Conservation (phyloP, 306 rosid genomes). For the Oemleria cerasiformis region DNA sequence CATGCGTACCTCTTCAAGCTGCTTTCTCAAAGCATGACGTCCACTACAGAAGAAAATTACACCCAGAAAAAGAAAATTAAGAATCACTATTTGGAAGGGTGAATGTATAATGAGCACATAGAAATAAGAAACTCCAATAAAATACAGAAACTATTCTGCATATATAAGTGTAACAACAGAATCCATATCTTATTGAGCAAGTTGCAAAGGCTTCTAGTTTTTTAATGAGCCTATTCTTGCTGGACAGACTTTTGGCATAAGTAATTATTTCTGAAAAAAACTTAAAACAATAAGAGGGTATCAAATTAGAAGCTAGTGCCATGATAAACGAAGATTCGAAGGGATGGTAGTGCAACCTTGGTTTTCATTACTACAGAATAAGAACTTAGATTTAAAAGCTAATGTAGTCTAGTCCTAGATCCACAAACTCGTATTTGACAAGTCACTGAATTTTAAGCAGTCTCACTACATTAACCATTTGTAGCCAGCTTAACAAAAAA, state of each 20-base stretch:
- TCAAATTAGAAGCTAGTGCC: no score
- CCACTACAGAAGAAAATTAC: slow-evolving; percentile 54
- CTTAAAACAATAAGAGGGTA: no score
- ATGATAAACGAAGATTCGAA: no score
- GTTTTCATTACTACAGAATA: neutral
- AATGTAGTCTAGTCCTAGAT: neutral
- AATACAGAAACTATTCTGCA: neutral
- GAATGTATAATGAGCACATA: neutral
- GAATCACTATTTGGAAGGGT: slow-evolving; percentile 5
- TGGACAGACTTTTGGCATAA: no score
- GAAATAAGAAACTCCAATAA: neutral
- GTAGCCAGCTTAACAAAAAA: neutral
- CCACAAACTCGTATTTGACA: neutral
- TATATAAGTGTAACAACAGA: neutral
- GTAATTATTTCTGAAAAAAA: neutral
- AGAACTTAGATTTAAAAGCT: neutral
- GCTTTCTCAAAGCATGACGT: slow-evolving; percentile 84
- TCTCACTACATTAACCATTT: neutral
- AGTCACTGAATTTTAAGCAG: neutral
- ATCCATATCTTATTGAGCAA: neutral
- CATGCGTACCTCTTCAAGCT: slow-evolving; percentile 70
- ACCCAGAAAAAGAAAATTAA: neutral
- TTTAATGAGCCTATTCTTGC: neutral
- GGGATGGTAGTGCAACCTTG: neutral
- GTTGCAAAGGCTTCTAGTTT: neutral